phyloP scores from a whole-genome alignment of 2,329 filamentous ascomycete genomes.

The Fusarium mexicanum region DNA sequence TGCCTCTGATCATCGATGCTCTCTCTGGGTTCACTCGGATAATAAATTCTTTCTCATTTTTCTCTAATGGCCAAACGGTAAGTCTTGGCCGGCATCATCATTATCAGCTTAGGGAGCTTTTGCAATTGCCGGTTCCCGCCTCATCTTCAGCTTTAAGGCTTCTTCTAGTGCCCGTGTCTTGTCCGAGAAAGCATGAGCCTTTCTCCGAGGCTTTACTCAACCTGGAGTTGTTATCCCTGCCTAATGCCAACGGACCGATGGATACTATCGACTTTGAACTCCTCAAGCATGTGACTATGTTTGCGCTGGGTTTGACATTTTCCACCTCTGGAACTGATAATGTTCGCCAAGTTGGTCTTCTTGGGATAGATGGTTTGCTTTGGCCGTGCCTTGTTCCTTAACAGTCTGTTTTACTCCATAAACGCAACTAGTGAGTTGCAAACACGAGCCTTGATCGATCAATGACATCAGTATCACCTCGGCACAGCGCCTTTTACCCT shows the following conservation, averaged over 20 bases:
- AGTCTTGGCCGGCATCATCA: not conserved
- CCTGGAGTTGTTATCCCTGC: constrained; percentile 19
- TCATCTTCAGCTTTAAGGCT: constrained; percentile 29
- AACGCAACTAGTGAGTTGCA: not conserved
- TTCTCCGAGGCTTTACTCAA: constrained; percentile 18
- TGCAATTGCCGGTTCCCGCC: constrained; percentile 24
- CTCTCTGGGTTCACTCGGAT: not conserved
- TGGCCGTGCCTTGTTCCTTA: not conserved
- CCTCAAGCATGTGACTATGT: constrained; percentile 25
- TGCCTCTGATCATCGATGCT: not conserved
- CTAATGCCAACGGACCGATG: constrained; percentile 17
- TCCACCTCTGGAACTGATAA: not conserved
- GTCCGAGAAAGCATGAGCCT: constrained; percentile 6
- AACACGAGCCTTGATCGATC: constrained; percentile 4
- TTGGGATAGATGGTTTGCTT: no score
- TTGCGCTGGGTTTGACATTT: not conserved
- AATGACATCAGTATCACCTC: constrained; percentile 29
- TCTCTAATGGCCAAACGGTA: not conserved
- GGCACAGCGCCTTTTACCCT: not conserved
- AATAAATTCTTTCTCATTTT: not conserved
- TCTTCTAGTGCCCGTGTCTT: constrained; percentile 13
- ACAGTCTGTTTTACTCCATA: not conserved
- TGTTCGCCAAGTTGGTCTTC: not conserved
- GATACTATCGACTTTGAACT: not conserved
- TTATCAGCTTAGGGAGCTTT: not conserved